A percentile compares a stretch with the other conserved stretches of the same genome.
Evolutionary conservation across 768 basidiomycete species (phyloP).

Genomic region (Hebeloma cylindrosporum): DNA sequence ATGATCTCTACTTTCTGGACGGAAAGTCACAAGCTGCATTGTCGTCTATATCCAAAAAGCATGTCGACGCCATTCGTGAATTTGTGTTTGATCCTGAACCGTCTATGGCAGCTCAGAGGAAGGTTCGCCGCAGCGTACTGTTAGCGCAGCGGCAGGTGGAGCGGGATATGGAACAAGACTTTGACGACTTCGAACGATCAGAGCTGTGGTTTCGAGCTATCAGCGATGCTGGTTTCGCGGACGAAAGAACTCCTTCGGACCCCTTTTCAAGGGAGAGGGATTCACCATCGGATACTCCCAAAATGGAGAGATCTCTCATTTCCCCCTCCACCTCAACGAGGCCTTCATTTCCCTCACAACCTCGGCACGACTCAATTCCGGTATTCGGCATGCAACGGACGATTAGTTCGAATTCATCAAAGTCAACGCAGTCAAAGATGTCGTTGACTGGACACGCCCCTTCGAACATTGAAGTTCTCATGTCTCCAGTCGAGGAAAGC

Average conservation of each 20-base stretch:
- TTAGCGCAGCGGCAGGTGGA: constrained; percentile 85
- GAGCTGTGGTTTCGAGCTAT: constrained; percentile 93
- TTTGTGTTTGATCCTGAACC: constrained; percentile 57
- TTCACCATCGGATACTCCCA: constrained; percentile 9
- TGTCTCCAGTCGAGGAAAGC: constrained; percentile 63
- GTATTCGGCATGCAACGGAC: constrained; percentile 40
- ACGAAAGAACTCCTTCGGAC: constrained; percentile 20
- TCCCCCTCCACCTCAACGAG: constrained; percentile 16
- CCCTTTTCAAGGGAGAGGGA: constrained; percentile 22
- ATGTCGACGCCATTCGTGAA: constrained; percentile 65
- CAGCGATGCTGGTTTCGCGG: constrained; percentile 57
- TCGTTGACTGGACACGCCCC: constrained; percentile 26
- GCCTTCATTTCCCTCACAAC: constrained; percentile 13
- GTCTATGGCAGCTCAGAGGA: constrained; percentile 44
- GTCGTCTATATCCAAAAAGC: constrained; percentile 64
- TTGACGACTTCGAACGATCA: constrained; percentile 82
- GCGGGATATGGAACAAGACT: constrained; percentile 88
- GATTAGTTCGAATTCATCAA: constrained; percentile 39
- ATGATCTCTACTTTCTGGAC: constrained; percentile 81
- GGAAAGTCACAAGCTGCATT: constrained; percentile 57
- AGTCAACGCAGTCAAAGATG: constrained; percentile 31
- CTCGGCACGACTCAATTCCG: constrained; percentile 39
- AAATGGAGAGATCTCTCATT: constrained; percentile 13
- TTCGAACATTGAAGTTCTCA: constrained; percentile 78
- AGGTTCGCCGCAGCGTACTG: constrained; percentile 77